Percentiles rank a stretch among this genome's conserved stretches.
Evolutionary conservation across 2,329 filamentous ascomycete species (phyloP).

Genomic region (Canariomyces notabilis): DNA sequence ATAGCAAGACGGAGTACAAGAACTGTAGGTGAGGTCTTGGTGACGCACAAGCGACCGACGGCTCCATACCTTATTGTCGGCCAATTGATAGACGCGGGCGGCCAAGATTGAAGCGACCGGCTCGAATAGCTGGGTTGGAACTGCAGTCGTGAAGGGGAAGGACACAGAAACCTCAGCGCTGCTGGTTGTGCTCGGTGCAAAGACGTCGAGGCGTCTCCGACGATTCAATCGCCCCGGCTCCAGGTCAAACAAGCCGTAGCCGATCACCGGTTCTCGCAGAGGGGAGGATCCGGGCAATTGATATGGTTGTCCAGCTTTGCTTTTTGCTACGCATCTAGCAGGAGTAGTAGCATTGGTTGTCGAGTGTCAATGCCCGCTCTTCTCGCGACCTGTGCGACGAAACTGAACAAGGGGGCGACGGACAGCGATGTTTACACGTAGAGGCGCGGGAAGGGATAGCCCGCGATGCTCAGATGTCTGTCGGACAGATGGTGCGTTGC

Average conservation of each 20-base stretch:
- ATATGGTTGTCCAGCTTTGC: neutral
- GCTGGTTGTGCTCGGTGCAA: too few species aligned
- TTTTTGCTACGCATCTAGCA: constrained; percentile 5
- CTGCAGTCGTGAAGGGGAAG: too few species aligned
- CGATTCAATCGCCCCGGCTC: too few species aligned
- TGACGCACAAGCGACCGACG: too few species aligned
- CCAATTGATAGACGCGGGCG: too few species aligned
- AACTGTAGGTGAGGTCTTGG: too few species aligned
- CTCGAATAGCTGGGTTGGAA: too few species aligned
- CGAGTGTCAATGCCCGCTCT: constrained; percentile 16
- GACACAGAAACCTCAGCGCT: too few species aligned
- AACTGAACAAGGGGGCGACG: neutral
- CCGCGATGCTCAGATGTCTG: neutral
- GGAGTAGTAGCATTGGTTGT: constrained; percentile 13
- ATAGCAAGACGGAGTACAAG: constrained; percentile 12
- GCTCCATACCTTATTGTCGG: too few species aligned
- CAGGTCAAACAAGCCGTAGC: too few species aligned
- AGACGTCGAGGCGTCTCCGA: too few species aligned
- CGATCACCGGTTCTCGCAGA: neutral
- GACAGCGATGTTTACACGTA: neutral
- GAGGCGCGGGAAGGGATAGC: neutral
- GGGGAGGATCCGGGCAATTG: neutral
- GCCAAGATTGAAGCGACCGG: too few species aligned
- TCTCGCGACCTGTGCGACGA: constrained; percentile 4
- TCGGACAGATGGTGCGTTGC: constrained; percentile 1